phyloP scores from a whole-genome alignment of 1,284 basidiomycete species.

The Pseudozyma hubeiensis region DNA sequence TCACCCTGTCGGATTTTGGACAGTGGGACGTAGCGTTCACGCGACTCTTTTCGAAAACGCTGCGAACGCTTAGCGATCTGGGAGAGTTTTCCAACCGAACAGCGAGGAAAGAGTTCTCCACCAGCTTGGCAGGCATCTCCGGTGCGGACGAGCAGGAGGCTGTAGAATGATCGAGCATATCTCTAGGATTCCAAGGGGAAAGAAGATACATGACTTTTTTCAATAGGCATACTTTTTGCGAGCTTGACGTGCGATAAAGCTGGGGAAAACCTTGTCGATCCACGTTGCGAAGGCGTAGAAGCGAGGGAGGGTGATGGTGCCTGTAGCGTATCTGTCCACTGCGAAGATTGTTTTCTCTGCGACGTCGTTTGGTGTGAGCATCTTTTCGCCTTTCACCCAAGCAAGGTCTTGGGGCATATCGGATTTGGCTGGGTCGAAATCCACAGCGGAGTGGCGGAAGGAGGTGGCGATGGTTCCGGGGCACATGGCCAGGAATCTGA shows the following conservation, averaged over 20 bases:
- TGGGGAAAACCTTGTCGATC: slow-evolving; percentile 36
- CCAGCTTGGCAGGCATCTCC: slow-evolving; percentile 24
- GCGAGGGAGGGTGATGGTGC: slow-evolving; percentile 40
- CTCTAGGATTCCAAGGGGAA: background rate
- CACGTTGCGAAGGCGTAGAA: slow-evolving; percentile 50
- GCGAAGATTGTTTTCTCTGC: slow-evolving; percentile 50
- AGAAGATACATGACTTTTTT: background rate
- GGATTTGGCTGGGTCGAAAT: slow-evolving; percentile 24
- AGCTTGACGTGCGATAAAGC: slow-evolving; percentile 30
- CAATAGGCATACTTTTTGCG: slow-evolving; percentile 48
- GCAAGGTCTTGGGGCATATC: slow-evolving; percentile 43
- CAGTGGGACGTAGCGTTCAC: slow-evolving; percentile 54
- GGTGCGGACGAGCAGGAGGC: slow-evolving; percentile 29
- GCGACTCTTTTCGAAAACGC: slow-evolving; percentile 42
- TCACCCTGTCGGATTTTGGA: slow-evolving; percentile 34
- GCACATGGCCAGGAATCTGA: slow-evolving; percentile 60
- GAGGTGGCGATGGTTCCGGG: slow-evolving; percentile 64
- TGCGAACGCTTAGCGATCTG: slow-evolving; percentile 48
- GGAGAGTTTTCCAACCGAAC: slow-evolving; percentile 17
- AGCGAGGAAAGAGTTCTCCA: slow-evolving; percentile 16
- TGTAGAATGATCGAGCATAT: slow-evolving; percentile 1
- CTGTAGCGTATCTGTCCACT: slow-evolving; percentile 48
- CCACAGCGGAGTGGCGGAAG: slow-evolving; percentile 62
- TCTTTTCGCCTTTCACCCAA: slow-evolving; percentile 50
- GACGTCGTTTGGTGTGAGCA: slow-evolving; percentile 44